Base-by-base conservation (phyloP, 306 rosid species). In the Coriaria nepalensis region DNA sequence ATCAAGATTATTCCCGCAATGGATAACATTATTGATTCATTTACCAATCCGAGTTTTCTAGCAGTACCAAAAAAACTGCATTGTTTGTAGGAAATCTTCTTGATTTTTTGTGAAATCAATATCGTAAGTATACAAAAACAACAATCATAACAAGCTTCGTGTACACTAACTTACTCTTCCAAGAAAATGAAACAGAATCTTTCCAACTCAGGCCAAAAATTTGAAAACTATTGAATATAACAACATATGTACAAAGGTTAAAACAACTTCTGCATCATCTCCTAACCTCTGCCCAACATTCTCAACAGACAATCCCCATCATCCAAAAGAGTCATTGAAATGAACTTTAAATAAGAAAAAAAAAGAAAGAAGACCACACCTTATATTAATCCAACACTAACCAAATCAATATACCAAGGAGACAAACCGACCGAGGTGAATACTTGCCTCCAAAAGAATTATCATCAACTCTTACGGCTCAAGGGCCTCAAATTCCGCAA, bases 391-490 rank as follows among this genome's bases (percentile, higher is more conserved):
- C 77, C 75, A 48, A 67, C 77, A 54, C 60, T 65, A 63, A 78
- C 66, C 75, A 73, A 71, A 78, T 73, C 62, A 73, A 70, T 78
- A 73, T 76, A 74, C 78, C 78, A 70, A 49, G 80, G 78, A 76
- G 80, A 60, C 85, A 40, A 57, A 56, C 52, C 72, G 61, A 59
- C 68, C 68, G 62, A 36, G 37, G 46, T 49, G 40, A 57, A 60
- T 50, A 68, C 74, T 58, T 52, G 87, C 71, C 97, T 78, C 95
- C 84, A 34, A 83, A 88, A 88, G 97, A 88, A 81, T 84, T 62
- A 60, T 69, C 72, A 66, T 68, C 66, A 67, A 65, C 52, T 55
- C 76, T 70, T 13, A 55, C 49, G 54, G 52, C 41, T 67, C 61
- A 61, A 59, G 34, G 61, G 49, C 72, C 72, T 65, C 80, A 69